Percentiles rank a stretch among this genome's conserved stretches.
phyloP scores from a whole-genome alignment of 2,329 filamentous ascomycete genomes.

The Fusarium praegraminearum region DNA sequence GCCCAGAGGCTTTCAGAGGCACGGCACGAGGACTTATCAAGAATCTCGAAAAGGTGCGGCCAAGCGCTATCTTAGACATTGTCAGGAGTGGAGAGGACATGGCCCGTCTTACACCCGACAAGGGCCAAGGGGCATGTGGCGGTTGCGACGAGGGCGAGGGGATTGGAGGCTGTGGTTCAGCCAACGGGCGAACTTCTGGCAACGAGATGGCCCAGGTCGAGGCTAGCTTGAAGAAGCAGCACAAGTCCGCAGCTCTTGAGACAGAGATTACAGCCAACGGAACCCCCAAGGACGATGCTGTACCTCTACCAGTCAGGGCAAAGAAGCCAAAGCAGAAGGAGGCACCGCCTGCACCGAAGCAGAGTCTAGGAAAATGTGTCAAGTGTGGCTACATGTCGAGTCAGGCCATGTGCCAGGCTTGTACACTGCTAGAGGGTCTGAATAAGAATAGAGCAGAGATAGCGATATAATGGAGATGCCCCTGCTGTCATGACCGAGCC shows the following conservation, averaged over 20 bases:
- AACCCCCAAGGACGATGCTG: slow-evolving; percentile 43
- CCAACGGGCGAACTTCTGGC: slow-evolving; percentile 73
- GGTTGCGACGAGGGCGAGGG: slow-evolving; percentile 55
- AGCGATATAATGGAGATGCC: slow-evolving; percentile 57
- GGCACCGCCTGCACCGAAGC: slow-evolving; percentile 60
- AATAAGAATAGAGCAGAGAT: slow-evolving; percentile 81
- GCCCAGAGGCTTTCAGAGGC: slow-evolving; percentile 94
- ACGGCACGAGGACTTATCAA: slow-evolving; percentile 94
- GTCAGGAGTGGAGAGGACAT: slow-evolving; percentile 97
- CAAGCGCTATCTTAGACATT: slow-evolving; percentile 94
- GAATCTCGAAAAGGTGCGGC: slow-evolving; percentile 90
- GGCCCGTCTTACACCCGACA: slow-evolving; percentile 74
- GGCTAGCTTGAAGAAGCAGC: slow-evolving; percentile 53
- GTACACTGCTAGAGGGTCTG: slow-evolving; percentile 85
- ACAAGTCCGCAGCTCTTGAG: slow-evolving; percentile 45
- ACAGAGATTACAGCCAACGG: slow-evolving; percentile 50
- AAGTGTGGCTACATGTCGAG: slow-evolving; percentile 96
- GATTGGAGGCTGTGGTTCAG: slow-evolving; percentile 76
- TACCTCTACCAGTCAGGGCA: slow-evolving; percentile 53
- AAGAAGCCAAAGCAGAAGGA: slow-evolving; percentile 47
- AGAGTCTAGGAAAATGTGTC: slow-evolving; percentile 84
- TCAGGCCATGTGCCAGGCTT: slow-evolving; percentile 93
- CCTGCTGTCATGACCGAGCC: background rate
- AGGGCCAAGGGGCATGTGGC: slow-evolving; percentile 52
- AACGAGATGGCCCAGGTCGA: slow-evolving; percentile 89